A percentile compares a stretch with the other conserved stretches of the same genome.
Evolutionary conservation across 768 basidiomycete species (phyloP).

Genomic region (Galerina marginata): DNA sequence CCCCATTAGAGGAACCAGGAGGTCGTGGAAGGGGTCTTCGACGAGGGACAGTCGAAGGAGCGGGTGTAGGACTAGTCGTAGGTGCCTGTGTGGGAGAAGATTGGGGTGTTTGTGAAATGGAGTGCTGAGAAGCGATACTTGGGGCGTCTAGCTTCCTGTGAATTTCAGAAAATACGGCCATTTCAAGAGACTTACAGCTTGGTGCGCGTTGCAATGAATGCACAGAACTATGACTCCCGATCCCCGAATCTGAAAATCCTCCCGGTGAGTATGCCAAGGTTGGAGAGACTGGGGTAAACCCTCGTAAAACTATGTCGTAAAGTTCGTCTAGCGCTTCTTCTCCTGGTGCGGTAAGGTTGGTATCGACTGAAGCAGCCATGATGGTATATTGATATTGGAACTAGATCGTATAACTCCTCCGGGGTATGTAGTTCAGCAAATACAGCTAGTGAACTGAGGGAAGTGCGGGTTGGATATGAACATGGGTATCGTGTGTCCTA

Average conservation of each 20-base stretch:
- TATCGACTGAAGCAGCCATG: conserved; percentile 17
- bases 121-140: conserved; percentile 11
- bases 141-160: conserved; percentile 13
- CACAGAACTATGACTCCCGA: conserved; percentile 11
- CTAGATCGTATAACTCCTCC: neutral
- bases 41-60: conserved; percentile 1
- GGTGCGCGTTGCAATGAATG: conserved; percentile 5
- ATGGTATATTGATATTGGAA: conserved; percentile 3
- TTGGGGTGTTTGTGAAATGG: neutral
- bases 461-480: neutral
- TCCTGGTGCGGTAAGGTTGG: conserved; percentile 6
- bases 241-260: conserved; percentile 9
- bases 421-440: conserved; percentile 1
- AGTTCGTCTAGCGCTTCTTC: conserved; percentile 27
- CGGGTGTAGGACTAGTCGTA: neutral
- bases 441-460: neutral
- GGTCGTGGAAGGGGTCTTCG: conserved; percentile 25
- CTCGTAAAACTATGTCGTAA: conserved; percentile 23
- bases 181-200: conserved; percentile 11
- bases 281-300: conserved; percentile 20
- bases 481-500: conserved; percentile 4
- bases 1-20: conserved; percentile 14
- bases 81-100: conserved; percentile 4
- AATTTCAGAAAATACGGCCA: neutral
- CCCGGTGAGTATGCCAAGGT: conserved; percentile 9